Evolutionary conservation across 345 rosid genomes (phyloP).

Genomic region (Turritis glabra): DNA sequence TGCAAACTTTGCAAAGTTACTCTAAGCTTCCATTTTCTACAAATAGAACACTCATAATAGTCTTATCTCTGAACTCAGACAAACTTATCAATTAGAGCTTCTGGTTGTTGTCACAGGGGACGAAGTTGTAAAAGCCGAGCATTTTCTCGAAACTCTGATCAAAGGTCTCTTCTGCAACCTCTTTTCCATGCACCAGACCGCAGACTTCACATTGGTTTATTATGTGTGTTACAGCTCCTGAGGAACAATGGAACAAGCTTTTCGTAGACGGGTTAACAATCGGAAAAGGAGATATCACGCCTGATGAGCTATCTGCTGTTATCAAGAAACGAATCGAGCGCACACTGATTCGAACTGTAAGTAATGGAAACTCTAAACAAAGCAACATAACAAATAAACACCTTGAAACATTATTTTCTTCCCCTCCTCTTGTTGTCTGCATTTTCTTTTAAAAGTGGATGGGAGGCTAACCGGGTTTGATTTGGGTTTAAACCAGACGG

Average conservation of each 20-base stretch:
- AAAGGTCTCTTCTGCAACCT: conserved; percentile 51
- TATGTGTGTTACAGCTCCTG: conserved; percentile 65
- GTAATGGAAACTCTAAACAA: conserved; percentile 20
- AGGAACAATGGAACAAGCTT: conserved; percentile 81
- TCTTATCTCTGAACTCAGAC: background rate
- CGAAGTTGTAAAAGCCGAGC: conserved; percentile 70
- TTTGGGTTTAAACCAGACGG: background rate
- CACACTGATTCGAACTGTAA: conserved; percentile 80
- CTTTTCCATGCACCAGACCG: background rate
- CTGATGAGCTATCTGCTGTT: conserved; percentile 69
- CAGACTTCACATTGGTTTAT: conserved; percentile 21
- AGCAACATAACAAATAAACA: background rate
- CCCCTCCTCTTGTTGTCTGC: background rate
- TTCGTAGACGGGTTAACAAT: conserved; percentile 66
- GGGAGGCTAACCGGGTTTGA: background rate
- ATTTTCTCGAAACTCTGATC: conserved; percentile 71
- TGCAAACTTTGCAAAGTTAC: background rate
- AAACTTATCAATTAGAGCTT: background rate
- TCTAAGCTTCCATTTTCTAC: conserved; percentile 5
- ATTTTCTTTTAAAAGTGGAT: background rate
- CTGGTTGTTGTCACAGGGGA: conserved; percentile 51
- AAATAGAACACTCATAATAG: background rate
- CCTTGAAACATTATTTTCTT: background rate
- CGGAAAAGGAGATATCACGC: conserved; percentile 66
- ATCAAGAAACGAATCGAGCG: conserved; percentile 78